These are phyloP conservation scores for Neonectria magnoliae DNA, from an alignment of 2,329 filamentous ascomycete species.

Conservation along the genomic window DNA sequence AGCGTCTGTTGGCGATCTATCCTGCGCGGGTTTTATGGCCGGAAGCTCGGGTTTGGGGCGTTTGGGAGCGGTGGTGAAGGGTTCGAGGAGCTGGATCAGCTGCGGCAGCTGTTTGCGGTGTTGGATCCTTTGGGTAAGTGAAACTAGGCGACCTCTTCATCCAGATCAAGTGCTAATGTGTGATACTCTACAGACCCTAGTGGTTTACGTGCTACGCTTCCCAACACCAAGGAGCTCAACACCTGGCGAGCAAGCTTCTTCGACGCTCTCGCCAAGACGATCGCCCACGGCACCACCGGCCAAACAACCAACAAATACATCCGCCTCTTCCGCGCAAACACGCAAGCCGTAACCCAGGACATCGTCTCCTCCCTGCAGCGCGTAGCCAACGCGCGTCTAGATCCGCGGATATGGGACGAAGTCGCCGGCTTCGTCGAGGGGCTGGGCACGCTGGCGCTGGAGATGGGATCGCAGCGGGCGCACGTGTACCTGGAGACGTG, in stretches of 20 bases:
- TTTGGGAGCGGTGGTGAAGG: constrained; percentile 15
- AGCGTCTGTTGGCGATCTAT: constrained; percentile 24
- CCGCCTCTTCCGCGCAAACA: constrained; percentile 14
- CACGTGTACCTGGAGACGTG: constrained; percentile 26
- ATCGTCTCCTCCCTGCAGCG: constrained; percentile 8
- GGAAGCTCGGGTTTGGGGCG: constrained; percentile 21
- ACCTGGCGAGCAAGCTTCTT: constrained; percentile 22
- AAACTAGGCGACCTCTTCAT: background rate
- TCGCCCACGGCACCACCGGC: background rate
- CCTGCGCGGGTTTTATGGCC: constrained; percentile 17
- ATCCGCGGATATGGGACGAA: constrained; percentile 7
- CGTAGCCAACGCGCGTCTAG: background rate
- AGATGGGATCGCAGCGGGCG: constrained; percentile 26
- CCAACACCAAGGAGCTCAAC: constrained; percentile 25
- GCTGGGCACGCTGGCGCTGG: constrained; percentile 22
- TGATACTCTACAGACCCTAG: background rate
- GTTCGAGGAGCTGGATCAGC: constrained; percentile 13
- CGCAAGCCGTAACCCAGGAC: constrained; percentile 10
- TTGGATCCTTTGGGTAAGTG: constrained; percentile 9
- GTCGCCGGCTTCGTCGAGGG: constrained; percentile 18
- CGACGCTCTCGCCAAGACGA: constrained; percentile 7
- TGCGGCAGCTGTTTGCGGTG: constrained; percentile 19
- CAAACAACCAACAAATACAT: constrained; percentile 3
- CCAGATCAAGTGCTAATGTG: constrained; percentile 2
- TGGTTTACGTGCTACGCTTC: background rate